phyloP scores from a whole-genome alignment of 2,329 filamentous ascomycete species.

The Arthrobotrys pseudoclavata region DNA sequence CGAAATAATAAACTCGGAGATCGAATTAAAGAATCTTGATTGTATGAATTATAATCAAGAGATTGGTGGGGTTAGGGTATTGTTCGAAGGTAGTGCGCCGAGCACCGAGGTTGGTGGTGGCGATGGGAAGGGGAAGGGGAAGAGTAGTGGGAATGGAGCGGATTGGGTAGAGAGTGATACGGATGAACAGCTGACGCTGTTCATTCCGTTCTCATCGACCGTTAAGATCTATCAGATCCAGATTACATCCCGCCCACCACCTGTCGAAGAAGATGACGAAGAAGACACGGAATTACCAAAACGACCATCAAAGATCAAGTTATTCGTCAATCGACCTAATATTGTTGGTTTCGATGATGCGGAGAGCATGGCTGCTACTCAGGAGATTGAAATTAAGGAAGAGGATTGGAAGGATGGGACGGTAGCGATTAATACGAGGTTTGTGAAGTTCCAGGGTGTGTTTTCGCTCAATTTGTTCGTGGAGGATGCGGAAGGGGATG shows the following conservation, averaged over 20 bases:
- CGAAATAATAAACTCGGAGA: constrained; percentile 82
- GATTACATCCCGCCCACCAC: constrained; percentile 82
- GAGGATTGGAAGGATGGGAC: constrained; percentile 86
- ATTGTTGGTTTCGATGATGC: constrained; percentile 96
- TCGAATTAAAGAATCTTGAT: constrained; percentile 84
- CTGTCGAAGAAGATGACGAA: constrained; percentile 62
- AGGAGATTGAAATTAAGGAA: constrained; percentile 79
- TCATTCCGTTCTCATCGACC: constrained; percentile 86
- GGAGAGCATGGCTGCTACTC: constrained; percentile 84
- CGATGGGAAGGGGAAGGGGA: constrained; percentile 72
- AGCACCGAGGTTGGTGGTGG: constrained; percentile 68
- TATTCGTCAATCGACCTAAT: constrained; percentile 89
- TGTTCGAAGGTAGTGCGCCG: constrained; percentile 80
- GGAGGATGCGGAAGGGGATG: constrained; percentile 82
- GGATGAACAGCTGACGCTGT: constrained; percentile 95
- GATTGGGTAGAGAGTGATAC: constrained; percentile 93
- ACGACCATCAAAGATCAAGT: constrained; percentile 83
- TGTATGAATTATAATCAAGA: constrained; percentile 84
- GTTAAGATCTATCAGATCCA: constrained; percentile 89
- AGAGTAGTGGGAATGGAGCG: constrained; percentile 65
- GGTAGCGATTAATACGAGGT: constrained; percentile 80
- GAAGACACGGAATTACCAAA: constrained; percentile 74
- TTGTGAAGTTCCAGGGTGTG: constrained; percentile 98
- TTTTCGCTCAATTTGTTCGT: constrained; percentile 89
- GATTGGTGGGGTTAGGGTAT: constrained; percentile 76